A percentile compares a stretch with the other conserved stretches of the same genome.
Evolutionary conservation across 345 rosid species (phyloP).

Genomic region (Syzygium oleosum): DNA sequence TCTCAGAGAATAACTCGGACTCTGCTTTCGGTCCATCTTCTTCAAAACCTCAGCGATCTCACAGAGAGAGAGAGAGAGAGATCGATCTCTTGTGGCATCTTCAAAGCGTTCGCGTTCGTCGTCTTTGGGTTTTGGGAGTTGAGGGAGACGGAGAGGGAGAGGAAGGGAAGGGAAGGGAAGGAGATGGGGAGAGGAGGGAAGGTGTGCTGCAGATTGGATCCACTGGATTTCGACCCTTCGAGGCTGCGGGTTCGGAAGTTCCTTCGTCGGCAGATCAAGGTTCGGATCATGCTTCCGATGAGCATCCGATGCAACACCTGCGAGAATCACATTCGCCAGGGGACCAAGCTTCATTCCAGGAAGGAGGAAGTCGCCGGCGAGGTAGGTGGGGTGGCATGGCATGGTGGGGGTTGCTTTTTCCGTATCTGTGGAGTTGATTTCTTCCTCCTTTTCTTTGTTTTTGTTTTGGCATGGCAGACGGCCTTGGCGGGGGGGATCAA

Average conservation of each 20-base stretch:
- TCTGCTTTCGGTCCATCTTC: too few relatives aligned
- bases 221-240: conserved; percentile 82
- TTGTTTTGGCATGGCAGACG: conserved; percentile 31
- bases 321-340: conserved; percentile 82
- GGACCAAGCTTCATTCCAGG: conserved; percentile 89
- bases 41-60: too few relatives aligned
- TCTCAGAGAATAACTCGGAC: too few relatives aligned
- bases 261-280: conserved; percentile 73
- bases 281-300: conserved; percentile 96
- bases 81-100: too few relatives aligned
- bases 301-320: conserved; percentile 83
- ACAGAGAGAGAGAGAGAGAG: too few relatives aligned
- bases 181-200: too few relatives aligned
- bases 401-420: not conserved
- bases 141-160: conserved; percentile 36
- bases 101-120: too few relatives aligned
- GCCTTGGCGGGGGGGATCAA: conserved; percentile 59
- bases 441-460: not conserved
- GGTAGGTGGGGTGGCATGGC: conserved; percentile 14
- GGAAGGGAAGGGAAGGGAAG: conserved; percentile 5
- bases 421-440: too few relatives aligned
- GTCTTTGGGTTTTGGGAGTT: conserved; percentile 9
- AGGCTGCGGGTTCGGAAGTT: conserved; percentile 67
- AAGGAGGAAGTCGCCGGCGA: conserved; percentile 84
- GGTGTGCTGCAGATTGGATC: conserved; percentile 12